Evolutionary conservation across 257 asterid genomes (phyloP).

Genomic region (Anisodus acutangulus): DNA sequence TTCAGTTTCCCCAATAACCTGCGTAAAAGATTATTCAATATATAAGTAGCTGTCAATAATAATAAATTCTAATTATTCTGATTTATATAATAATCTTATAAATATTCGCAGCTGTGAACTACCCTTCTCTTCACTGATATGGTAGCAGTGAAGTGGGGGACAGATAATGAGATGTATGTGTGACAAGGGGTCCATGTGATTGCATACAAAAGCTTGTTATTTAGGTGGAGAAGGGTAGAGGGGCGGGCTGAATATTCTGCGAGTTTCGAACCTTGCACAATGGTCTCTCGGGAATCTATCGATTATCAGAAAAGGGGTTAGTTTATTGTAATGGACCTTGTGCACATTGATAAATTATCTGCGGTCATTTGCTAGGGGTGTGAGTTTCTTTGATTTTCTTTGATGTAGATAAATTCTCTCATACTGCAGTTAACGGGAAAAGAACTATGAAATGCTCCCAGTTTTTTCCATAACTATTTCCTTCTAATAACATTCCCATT

Average conservation of each 20-base stretch:
- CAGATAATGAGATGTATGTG: neutral
- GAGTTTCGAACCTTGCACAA: neutral
- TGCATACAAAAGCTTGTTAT: neutral
- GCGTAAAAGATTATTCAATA: neutral
- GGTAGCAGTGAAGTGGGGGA: neutral
- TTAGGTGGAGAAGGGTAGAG: neutral
- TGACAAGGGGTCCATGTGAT: neutral
- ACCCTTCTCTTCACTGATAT: neutral
- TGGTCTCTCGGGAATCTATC: neutral
- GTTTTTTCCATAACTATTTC: neutral
- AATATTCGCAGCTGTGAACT: neutral
- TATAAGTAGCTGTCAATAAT: neutral
- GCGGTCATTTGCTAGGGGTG: neutral
- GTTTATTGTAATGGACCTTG: neutral
- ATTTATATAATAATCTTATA: neutral
- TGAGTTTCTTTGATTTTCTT: neutral
- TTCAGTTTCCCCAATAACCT: neutral
- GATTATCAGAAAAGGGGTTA: neutral
- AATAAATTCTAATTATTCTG: neutral
- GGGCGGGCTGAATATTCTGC: neutral
- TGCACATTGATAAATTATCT: neutral
- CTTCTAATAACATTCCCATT: neutral
- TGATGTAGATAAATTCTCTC: constrained; percentile 16
- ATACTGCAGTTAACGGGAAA: neutral
- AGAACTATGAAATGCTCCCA: neutral